Base-by-base conservation (phyloP, 192 early-diverging fungal genomes). In the Podila horticola region DNA sequence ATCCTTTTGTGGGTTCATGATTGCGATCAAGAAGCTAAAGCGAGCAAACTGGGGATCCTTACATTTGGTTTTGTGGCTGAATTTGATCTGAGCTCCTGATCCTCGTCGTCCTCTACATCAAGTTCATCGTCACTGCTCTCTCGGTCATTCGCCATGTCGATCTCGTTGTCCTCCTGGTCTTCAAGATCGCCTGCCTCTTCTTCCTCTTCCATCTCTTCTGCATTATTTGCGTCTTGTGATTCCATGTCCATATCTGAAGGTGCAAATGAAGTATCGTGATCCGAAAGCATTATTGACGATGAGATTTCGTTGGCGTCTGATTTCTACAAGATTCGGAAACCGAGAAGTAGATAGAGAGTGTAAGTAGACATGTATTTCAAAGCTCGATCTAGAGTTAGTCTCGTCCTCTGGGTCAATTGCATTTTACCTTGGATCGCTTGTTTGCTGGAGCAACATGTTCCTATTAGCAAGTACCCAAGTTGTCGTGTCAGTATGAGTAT, bases 101-200 rank as follows among this genome's bases (percentile, higher is more conserved):
- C 77, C 24, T 73, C 77, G 8, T 81, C 77, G 24, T 81, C 77
- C 26, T 81, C 77, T 0, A 79, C 66, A 50, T 81, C 77, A 5
- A 63, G 52, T 7, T 69, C 77, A 11, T 68, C 58, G 15, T 65
- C 77, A 24, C 71, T 81, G 33, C 66, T 69, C 41, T 81, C 77
- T 10, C 77, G 66, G 52, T 73, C 71, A 31, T 69, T 45, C 30
- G 64, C 64, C 62, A 79, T 50, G 3, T 79, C 76, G 19, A 79
- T 26, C 12, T 69, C 58, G 28, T 60, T 49, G n/a, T 73, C 77
- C 9, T 48, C 57, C 11, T 60, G n/a, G 8, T 58, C 71, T 3
- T 81, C 71, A 9, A 55, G 52, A 31, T 81, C 66, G 13, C 58
- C 55, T 7, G 50, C 48, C 31, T 64, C 62, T 24, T 58, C 30